These are phyloP conservation scores for Liquidambar formosana DNA, from an alignment of 164 flowering plant species.

Conservation along the genomic window DNA sequence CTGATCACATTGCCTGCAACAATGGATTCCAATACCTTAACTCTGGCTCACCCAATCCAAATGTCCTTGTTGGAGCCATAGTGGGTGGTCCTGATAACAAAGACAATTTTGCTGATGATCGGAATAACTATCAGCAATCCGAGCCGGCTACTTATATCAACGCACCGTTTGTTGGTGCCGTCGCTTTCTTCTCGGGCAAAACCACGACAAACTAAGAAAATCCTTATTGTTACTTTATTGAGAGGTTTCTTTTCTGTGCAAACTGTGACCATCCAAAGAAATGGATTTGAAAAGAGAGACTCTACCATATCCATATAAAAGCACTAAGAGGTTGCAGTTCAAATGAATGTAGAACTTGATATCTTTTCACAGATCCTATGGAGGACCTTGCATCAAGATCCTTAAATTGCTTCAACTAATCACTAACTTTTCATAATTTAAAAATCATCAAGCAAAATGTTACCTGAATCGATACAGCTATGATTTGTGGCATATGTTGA, in stretches of 20 bases:
- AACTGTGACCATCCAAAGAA: not conserved
- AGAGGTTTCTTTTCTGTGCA: not conserved
- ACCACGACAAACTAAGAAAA: not conserved
- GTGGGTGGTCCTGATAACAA: constrained; percentile 81
- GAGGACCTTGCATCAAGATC: not conserved
- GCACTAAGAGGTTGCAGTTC: not conserved
- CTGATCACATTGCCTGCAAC: constrained; percentile 56
- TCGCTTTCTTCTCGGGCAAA: constrained; percentile 62
- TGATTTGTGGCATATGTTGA: not conserved
- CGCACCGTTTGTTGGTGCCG: constrained; percentile 90
- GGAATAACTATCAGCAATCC: constrained; percentile 78
- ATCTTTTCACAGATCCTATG: not conserved
- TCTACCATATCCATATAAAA: not conserved
- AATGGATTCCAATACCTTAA: constrained; percentile 65
- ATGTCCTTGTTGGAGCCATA: constrained; percentile 79
- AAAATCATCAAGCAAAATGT: not conserved
- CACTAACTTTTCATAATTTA: not conserved
- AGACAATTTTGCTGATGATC: constrained; percentile 67
- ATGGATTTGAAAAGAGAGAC: constrained; percentile 3
- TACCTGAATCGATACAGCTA: not conserved
- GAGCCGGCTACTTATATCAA: constrained; percentile 97
- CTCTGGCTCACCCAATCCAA: constrained; percentile 73
- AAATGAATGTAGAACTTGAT: not conserved
- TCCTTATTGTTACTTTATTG: not conserved
- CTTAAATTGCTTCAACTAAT: not conserved